Evolutionary conservation across 2,329 filamentous ascomycete species (phyloP).

Genomic region (Cladosporium sp.): DNA sequence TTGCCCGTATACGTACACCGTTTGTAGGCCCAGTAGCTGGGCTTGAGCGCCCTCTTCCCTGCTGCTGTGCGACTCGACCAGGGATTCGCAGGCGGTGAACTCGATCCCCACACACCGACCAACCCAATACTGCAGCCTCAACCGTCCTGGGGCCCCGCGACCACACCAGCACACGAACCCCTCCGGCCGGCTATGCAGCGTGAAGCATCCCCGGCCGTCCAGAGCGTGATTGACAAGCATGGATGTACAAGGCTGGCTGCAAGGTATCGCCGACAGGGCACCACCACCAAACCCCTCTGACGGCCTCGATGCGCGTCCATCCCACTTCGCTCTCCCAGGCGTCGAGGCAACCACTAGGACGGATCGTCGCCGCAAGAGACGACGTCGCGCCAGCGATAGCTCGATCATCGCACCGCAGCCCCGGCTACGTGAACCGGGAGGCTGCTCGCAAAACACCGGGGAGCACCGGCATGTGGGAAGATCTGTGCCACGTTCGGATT

Average conservation of each 20-base stretch:
- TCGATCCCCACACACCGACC: neutral
- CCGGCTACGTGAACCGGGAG: neutral
- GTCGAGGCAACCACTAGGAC: slow-evolving; percentile 1
- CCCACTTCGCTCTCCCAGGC: neutral
- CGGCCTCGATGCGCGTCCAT: neutral
- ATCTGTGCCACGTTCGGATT: neutral
- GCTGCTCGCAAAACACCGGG: neutral
- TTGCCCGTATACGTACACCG: too few species aligned
- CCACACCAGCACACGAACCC: too few species aligned
- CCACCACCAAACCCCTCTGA: slow-evolving; percentile 20
- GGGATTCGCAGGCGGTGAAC: slow-evolving; percentile 4
- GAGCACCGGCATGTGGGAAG: neutral
- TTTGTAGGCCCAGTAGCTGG: too few species aligned
- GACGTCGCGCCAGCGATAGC: slow-evolving; percentile 26
- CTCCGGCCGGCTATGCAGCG: neutral
- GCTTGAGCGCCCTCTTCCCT: neutral
- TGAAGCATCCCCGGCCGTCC: neutral
- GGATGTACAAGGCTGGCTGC: slow-evolving; percentile 42
- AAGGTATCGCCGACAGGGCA: slow-evolving; percentile 33
- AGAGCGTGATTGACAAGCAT: slow-evolving; percentile 22
- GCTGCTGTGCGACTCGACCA: slow-evolving; percentile 2
- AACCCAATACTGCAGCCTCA: neutral
- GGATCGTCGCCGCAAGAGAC: neutral
- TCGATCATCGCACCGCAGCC: slow-evolving; percentile 12
- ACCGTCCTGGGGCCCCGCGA: neutral